Evolutionary conservation across 73 alveolate species (phyloP).

Genomic region (Blepharisma japonicum): DNA sequence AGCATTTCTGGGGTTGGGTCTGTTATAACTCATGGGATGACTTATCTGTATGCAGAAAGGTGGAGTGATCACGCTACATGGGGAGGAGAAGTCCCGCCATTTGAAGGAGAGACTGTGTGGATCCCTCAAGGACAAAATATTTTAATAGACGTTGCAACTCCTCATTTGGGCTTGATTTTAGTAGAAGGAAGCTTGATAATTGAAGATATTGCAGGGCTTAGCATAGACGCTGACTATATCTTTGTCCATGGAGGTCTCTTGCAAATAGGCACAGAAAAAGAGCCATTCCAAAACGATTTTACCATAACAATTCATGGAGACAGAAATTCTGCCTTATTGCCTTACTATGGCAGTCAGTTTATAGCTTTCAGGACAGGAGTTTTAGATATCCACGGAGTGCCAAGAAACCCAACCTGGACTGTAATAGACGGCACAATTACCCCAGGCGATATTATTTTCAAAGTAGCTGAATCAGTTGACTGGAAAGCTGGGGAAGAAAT

Average conservation of each 20-base stretch:
- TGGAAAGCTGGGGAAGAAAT: conserved; percentile 79
- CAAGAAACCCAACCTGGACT: conserved; percentile 72
- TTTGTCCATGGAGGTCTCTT: conserved; percentile 63
- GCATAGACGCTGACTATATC: conserved; percentile 70
- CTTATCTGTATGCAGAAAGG: conserved; percentile 45
- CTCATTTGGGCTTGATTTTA: conserved; percentile 48
- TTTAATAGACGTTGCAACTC: conserved; percentile 59
- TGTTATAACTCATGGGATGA: conserved; percentile 46
- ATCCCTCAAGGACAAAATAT: conserved; percentile 58
- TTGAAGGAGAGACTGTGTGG: conserved; percentile 57
- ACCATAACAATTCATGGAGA: conserved; percentile 70
- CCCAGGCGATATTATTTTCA: conserved; percentile 48
- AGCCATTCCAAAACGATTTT: conserved; percentile 57
- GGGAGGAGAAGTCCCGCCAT: conserved; percentile 77
- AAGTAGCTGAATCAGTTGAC: conserved; percentile 49
- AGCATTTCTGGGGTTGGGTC: conserved; percentile 38
- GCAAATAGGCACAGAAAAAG: conserved; percentile 71
- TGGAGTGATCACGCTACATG: conserved; percentile 68
- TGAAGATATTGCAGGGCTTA: conserved; percentile 48
- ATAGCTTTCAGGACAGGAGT: conserved; percentile 63
- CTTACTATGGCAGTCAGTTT: conserved; percentile 76
- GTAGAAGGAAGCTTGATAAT: conserved; percentile 73
- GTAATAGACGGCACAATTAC: conserved; percentile 55
- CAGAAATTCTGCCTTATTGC: conserved; percentile 53
- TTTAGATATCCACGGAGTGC: conserved; percentile 75